Percentiles rank a stretch among this genome's conserved stretches.
These are phyloP conservation scores for Singerocomus inundabilis DNA, from an alignment of 1,284 basidiomycete species.

Conservation along the genomic window DNA sequence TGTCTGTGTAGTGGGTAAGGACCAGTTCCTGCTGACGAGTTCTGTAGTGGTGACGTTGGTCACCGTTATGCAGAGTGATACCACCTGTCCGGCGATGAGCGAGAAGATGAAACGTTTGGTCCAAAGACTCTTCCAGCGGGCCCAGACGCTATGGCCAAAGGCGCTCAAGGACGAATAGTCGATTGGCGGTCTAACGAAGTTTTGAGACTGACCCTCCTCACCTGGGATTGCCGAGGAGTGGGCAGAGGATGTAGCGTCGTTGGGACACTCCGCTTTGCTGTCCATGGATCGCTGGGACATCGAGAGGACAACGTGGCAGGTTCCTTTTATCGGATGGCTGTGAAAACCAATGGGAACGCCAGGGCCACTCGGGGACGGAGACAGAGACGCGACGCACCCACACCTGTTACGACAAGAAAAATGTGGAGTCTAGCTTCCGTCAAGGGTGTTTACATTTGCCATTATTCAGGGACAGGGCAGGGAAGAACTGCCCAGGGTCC, in stretches of 20 bases:
- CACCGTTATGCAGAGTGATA: conserved; percentile 82
- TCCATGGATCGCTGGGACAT: conserved; percentile 26
- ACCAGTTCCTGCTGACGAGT: conserved; percentile 66
- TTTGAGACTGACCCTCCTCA: background rate
- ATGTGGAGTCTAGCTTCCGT: conserved; percentile 18
- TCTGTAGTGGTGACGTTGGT: conserved; percentile 83
- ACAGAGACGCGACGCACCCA: background rate
- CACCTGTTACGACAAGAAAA: background rate
- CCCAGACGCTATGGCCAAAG: conserved; percentile 50
- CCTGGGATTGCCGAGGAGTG: background rate
- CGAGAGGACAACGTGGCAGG: background rate
- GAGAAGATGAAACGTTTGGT: conserved; percentile 68
- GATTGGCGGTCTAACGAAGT: conserved; percentile 47
- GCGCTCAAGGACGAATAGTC: conserved; percentile 55
- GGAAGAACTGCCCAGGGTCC: no score
- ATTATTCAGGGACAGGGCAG: background rate
- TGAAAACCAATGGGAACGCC: conserved; percentile 7
- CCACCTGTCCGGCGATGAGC: conserved; percentile 74
- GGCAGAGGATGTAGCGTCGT: conserved; percentile 4
- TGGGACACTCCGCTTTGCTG: conserved; percentile 20
- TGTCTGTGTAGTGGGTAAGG: conserved; percentile 76
- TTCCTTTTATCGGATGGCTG: conserved; percentile 16
- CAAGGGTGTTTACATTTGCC: background rate
- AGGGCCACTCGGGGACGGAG: background rate
- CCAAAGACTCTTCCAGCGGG: conserved; percentile 70